Conservation (phyloP, 148 eudicot genomes). For the Amaranthus hypochondriacus region DNA sequence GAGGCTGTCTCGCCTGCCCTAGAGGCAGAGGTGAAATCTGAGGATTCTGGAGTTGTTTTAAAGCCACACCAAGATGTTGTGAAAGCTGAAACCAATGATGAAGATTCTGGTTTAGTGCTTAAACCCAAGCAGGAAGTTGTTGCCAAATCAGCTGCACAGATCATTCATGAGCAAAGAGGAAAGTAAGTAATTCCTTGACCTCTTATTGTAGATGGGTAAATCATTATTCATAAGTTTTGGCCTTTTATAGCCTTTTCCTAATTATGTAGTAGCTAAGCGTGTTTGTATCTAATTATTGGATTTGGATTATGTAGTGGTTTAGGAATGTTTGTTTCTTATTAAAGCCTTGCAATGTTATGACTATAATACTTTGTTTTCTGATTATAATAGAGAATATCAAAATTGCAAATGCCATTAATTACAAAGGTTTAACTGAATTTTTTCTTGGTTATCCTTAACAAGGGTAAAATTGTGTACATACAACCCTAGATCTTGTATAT, state of each 20-base stretch:
- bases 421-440: too few relatives aligned
- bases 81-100: constrained; percentile 28
- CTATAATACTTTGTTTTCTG: too few relatives aligned
- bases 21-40: constrained; percentile 48
- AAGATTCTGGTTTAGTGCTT: constrained; percentile 46
- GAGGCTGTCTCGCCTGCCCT: constrained; percentile 80
- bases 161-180: constrained; percentile 65
- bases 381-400: too few relatives aligned
- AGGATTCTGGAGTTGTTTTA: constrained; percentile 15
- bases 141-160: constrained; percentile 91
- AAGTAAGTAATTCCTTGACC: constrained; percentile 44
- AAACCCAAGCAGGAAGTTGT: constrained; percentile 69
- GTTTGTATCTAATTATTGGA: too few relatives aligned
- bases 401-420: too few relatives aligned
- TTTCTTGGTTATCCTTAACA: too few relatives aligned
- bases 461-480: too few relatives aligned
- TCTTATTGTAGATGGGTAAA: background rate
- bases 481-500: too few relatives aligned
- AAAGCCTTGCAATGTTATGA: background rate
- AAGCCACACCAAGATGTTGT: constrained; percentile 32
- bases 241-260: background rate
- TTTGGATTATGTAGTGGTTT: too few relatives aligned
- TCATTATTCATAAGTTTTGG: background rate
- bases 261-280: too few relatives aligned
- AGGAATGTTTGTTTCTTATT: too few relatives aligned